Percentiles rank a stretch among this genome's conserved stretches.
These are phyloP conservation scores for Raphanus raphanistrum DNA, from an alignment of 345 rosid species.

Conservation along the genomic window DNA sequence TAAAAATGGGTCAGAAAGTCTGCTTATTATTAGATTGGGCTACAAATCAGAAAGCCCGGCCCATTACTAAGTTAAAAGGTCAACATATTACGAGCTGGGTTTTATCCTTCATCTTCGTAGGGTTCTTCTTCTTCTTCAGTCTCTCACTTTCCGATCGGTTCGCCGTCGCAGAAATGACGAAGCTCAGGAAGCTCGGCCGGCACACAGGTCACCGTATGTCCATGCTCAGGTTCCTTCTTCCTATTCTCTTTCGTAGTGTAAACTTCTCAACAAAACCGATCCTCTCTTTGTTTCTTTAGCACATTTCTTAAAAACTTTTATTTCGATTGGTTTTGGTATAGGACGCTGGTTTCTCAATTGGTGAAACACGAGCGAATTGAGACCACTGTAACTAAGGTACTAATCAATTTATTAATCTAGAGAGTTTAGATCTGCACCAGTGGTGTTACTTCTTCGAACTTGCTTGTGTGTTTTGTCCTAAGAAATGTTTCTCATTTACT, in stretches of 20 bases:
- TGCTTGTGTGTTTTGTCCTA: not conserved
- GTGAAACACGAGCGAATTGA: conserved; percentile 92
- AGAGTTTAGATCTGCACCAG: conserved; percentile 29
- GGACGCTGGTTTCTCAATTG: conserved; percentile 95
- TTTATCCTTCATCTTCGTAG: conserved; percentile 1
- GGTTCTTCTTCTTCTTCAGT: conserved; percentile 10
- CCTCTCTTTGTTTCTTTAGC: too few relatives aligned
- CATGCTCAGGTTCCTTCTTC: conserved; percentile 61
- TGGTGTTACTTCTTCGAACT: not conserved
- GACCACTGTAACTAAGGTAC: conserved; percentile 87
- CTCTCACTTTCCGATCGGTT: conserved; percentile 6
- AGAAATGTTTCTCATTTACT: not conserved
- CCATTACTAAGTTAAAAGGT: not conserved
- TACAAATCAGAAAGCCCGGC: not conserved
- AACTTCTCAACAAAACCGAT: too few relatives aligned
- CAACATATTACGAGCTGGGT: conserved; percentile 21
- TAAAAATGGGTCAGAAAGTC: not conserved
- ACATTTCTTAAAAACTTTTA: not conserved
- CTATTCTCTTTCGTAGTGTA: too few relatives aligned
- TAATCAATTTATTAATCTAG: not conserved
- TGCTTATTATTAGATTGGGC: not conserved
- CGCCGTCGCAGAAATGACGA: conserved; percentile 53
- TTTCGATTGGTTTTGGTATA: conserved; percentile 10
- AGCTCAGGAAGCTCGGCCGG: conserved; percentile 84
- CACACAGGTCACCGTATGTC: conserved; percentile 79